These are phyloP conservation scores for Aspergillus sergii DNA, from an alignment of 2,329 filamentous ascomycete genomes.

Conservation along the genomic window DNA sequence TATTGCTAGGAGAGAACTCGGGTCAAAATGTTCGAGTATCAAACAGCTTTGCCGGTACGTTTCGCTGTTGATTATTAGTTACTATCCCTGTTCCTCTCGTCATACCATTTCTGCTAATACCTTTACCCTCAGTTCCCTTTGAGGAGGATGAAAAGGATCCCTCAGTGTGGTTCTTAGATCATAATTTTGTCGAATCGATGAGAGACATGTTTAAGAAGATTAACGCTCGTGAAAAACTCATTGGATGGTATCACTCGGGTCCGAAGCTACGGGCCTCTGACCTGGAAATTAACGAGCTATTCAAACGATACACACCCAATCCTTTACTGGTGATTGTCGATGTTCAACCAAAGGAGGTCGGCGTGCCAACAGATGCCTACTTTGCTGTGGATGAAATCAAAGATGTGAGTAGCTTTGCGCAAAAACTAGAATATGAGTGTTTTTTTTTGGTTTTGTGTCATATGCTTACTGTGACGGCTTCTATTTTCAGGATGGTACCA, in stretches of 20 bases:
- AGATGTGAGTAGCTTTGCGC: slow-evolving; percentile 66
- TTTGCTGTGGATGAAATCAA: slow-evolving; percentile 99
- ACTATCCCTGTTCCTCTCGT: neutral
- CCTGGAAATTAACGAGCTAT: slow-evolving; percentile 98
- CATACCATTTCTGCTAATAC: slow-evolving; percentile 2
- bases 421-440: neutral
- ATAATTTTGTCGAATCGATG: slow-evolving; percentile 99
- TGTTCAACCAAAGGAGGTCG: slow-evolving; percentile 96
- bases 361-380: slow-evolving; percentile 97
- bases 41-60: slow-evolving; percentile 94
- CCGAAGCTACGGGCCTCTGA: slow-evolving; percentile 96
- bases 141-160: slow-evolving; percentile 99
- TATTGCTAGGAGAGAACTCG: slow-evolving; percentile 92
- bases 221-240: slow-evolving; percentile 97
- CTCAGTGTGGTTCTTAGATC: slow-evolving; percentile 97
- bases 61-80: slow-evolving; percentile 5
- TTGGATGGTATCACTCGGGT: slow-evolving; percentile 99
- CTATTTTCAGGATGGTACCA: slow-evolving; percentile 79
- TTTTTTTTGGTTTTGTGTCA: neutral
- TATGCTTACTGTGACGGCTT: neutral
- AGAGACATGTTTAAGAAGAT: slow-evolving; percentile 99
- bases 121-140: slow-evolving; percentile 72
- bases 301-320: slow-evolving; percentile 98
- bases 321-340: slow-evolving; percentile 97
- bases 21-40: slow-evolving; percentile 95